Base-by-base conservation (phyloP, 352 stramenopile species). In the Globisporangium paddicum region DNA sequence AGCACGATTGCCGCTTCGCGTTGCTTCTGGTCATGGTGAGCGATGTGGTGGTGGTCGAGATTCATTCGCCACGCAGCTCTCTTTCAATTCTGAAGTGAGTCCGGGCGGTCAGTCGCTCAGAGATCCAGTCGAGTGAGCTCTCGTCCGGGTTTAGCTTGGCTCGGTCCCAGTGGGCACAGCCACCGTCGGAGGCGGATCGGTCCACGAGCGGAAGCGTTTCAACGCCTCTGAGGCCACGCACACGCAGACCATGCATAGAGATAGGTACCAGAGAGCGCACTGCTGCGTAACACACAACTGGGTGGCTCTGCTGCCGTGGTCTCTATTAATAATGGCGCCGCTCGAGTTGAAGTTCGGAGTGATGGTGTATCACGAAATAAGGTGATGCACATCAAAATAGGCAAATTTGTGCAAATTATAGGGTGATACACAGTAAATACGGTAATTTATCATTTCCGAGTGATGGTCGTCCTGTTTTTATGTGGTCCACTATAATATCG, bases 21-120 rank as follows among this genome's bases (percentile, higher is more conserved):
- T 18, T 55, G 35, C 4, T 63, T 63, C 30, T 49, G 46, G 14
- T 63, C 57, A 38, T 57, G 45, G 9, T 21, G 57, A 35, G 11
- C 19, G 44, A 38, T 28, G 7, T 41, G 51, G 35, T 57, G 51
- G 18, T 48, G 18, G 26, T 62, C 44, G 32, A 62, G 23, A 55
- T 52, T 62, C 55, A 62, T 62, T 48, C 51, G 34, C 32, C n/a
- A 40, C 49, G 7, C 32, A 19, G 18, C 46, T 34, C 46, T n/a
- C 46, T 53, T 2, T n/a, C n/a, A 16, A 35, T 53, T 25, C 30
- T 26, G 38, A 23, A 38, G 16, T 52, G 25, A 52, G 48, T 19
- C 9, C 7, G 7, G 30, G 19, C 7, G 32, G 6, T 42, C 7
- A 44, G 6, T 42, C n/a, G 32, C 30, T n/a, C 49, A 26, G 32